Evolutionary conservation across 1,284 basidiomycete species (phyloP), one percentile per base, ranked within the genome.

Genomic region (Pseudozyma pruni): DNA sequence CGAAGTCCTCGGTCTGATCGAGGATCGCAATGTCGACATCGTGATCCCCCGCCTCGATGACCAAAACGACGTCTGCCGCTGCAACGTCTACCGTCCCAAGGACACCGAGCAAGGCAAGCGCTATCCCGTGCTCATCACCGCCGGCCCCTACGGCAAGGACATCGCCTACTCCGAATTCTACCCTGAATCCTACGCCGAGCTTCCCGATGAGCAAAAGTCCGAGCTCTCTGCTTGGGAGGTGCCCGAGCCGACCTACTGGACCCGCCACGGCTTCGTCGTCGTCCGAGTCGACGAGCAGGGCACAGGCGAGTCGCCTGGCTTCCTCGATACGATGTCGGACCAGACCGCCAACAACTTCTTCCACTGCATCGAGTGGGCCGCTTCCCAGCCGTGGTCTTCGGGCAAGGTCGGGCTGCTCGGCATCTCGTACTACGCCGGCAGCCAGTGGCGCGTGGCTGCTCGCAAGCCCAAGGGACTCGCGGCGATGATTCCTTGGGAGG

Each of bases 401-500:
- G 82, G 82, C 44, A 81, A 75, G 43, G 71, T 83, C 25, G 82
- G 82, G 2, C 54, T 83, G 19, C 60, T 81, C 25, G 82, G 82
- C 11, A 80, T 83, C 42, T 80, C 78, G 46, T 83, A 83, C 73
- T 82, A 78, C 33, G 79, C 74, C 20, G 80, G 76, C 2, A 71
- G 61, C 31, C 82, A 83, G 46, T 83, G 81, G 82, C 60, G 80
- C 8, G 82, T 83, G 4, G 82, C 82, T 4, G 81, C 82, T 17
- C 72, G 78, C 11, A 58, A 61, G 42, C 82, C 82, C 17, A 83
- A 81, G 64, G 82, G 82, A 3, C 51, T 83, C 22, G 45, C 76
- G 2, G 82, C 81, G 67, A 81, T 83, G 48, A 50, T 83, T 1
- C 81, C 80, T 0, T 83, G 82, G 82, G 82, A 83, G 40, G 70